These are phyloP conservation scores for Puccinia polysora DNA, from an alignment of 1,284 basidiomycete species.

Conservation along the genomic window DNA sequence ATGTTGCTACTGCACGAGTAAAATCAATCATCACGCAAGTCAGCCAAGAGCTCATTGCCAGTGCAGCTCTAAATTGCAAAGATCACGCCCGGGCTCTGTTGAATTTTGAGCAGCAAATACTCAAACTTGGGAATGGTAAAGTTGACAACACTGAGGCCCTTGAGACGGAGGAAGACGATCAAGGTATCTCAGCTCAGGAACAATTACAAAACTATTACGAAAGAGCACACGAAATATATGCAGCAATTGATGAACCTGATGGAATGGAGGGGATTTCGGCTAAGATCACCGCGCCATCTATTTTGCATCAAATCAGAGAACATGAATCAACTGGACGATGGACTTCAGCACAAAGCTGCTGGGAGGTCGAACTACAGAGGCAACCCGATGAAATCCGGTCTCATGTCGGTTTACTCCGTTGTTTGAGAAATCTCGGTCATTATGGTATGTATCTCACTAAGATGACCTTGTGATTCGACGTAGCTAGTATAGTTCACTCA, in stretches of 20 bases:
- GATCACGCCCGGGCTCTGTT: constrained; percentile 90
- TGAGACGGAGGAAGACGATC: constrained; percentile 56
- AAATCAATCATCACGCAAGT: constrained; percentile 77
- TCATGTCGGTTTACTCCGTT: constrained; percentile 84
- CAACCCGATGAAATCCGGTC: constrained; percentile 80
- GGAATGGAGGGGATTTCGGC: constrained; percentile 98
- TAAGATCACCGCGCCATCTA: constrained; percentile 76
- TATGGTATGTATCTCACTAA: constrained; percentile 65
- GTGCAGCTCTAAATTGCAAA: constrained; percentile 87
- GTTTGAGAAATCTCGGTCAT: constrained; percentile 89
- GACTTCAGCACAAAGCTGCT: constrained; percentile 98
- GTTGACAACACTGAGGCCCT: constrained; percentile 47
- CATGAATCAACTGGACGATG: constrained; percentile 96
- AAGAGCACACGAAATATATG: constrained; percentile 89
- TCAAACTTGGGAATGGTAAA: constrained; percentile 52
- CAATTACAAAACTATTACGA: constrained; percentile 79
- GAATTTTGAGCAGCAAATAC: constrained; percentile 82
- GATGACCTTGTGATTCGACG: not conserved
- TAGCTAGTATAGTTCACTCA: too few species aligned
- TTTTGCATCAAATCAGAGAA: constrained; percentile 95
- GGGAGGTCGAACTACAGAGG: constrained; percentile 94
- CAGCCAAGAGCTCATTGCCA: constrained; percentile 81
- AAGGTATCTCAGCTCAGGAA: constrained; percentile 54
- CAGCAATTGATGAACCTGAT: constrained; percentile 92
- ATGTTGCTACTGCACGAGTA: constrained; percentile 56